Base-by-base conservation (phyloP, 2,329 filamentous ascomycete species). In the Geosmithia flava region DNA sequence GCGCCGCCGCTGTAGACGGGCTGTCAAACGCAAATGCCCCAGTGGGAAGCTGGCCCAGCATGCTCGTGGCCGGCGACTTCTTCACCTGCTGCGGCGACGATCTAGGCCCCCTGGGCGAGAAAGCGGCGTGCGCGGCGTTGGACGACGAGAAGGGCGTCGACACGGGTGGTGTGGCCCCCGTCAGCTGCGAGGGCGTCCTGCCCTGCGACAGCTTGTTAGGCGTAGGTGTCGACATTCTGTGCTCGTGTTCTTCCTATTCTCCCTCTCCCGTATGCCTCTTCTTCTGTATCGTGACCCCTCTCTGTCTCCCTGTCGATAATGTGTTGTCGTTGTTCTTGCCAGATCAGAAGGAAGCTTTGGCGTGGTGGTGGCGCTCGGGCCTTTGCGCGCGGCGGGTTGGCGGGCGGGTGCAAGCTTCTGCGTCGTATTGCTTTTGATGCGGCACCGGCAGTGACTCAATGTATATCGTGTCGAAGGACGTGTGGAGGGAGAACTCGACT, bases 51-150 rank as follows among this genome's bases (percentile, higher is more conserved):
- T 75, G 72, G 6, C 68, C 68, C 60, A 71, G 68, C 51, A 78
- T 57, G 1, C 66, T 70, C 41, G 71, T 73, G 13, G 77, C 78
- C 1, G 80, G 78, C 7, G 78, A 81, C 56, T 80, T 80, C 65
- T 78, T 80, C 41, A 82, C 67, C 49, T 80, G 76, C 59, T 83
- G 78, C 3, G 80, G 80, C 47, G 80, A 83, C 8, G 78, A 80
- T 46, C 72, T 69, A 10, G 68, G 73, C 30, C 70, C 77, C 27
- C 66, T 69, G 3, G 80, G 79, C 2, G 80, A 81, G 57, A 82
- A 78, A 37, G 72, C 76, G n/a, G 72, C 69, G 47, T 75, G 71
- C 2, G 70, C 70, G 42, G 72, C 68, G 39, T 76, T 73, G 49
- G 78, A 81, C 3, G 33, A 37, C 33, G 33, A 37, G 63, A 83